Evolutionary conservation across 192 early-diverging fungal genomes (phyloP), one percentile per base, ranked within the genome.

Genomic region (Kappamyces sp.): DNA sequence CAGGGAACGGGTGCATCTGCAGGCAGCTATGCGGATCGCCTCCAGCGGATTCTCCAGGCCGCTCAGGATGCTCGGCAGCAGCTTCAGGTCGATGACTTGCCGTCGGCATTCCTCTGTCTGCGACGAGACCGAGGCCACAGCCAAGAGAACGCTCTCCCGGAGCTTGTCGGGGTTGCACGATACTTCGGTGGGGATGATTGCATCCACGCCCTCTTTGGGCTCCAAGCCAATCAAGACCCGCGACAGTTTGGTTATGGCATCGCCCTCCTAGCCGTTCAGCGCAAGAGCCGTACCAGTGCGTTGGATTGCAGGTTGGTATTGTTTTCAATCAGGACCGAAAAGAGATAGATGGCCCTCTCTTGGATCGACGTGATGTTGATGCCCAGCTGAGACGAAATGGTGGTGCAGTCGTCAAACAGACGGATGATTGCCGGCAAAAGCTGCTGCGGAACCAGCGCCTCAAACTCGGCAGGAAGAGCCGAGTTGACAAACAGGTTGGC

Each of bases 1-100:
- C 5, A 94, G 70, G 10, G 82, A 85, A 42, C 83, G 71, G n/a
- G 80, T 76, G 55, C 89, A 91, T 61, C 87, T 78, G 60, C 90
- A 92, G 7, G 90, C 88, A 0, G 90, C 90, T 8, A 75, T 60
- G 5, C 91, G 79, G 33, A 93, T 70, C 15, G 70, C 66, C 15
- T 72, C 64, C 15, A 66, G 65, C 40, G 75, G 68, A 70, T 80
- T 74, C 9, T 76, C 77, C 61, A 93, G 70, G 32, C 82, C 82
- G 2, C 60, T 33, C 3, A 90, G 84, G 48, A 91, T 85, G 52
- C 79, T 68, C 13, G 87, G 80, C 1, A 93, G 74, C 23, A 92
- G 74, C 41, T 90, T 89, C 15, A 75, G 67, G 46, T 90, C 86
- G 49, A 92, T 87, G 7, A 87, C 85, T 64, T 82, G 78, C 57